Percentiles rank a stretch among this genome's conserved stretches.
Evolutionary conservation across 139 green algal species (phyloP).

Genomic region (Mesotaenium endlicherianum): DNA sequence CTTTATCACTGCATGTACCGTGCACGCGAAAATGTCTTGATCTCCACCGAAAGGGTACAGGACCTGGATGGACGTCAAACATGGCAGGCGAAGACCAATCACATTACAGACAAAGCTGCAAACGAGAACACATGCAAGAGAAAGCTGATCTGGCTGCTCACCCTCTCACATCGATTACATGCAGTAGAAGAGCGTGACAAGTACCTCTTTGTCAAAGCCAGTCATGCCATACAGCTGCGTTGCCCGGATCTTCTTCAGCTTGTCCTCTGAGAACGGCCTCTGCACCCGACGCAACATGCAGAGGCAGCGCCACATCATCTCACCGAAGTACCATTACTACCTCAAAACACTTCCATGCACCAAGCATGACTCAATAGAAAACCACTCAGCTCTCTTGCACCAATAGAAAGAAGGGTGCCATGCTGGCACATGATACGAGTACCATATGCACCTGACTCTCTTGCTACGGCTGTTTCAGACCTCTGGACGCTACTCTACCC

Average conservation of each 20-base stretch:
- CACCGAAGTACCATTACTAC: background rate
- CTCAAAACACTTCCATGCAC: background rate
- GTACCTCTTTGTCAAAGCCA: slow-evolving; percentile 6
- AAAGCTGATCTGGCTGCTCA: background rate
- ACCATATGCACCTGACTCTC: background rate
- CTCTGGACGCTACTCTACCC: too few relatives aligned
- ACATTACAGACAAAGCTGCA: background rate
- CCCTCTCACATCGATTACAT: background rate
- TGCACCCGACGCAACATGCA: background rate
- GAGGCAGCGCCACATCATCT: too few relatives aligned
- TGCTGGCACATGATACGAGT: background rate
- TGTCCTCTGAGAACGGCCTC: background rate
- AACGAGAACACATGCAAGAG: background rate
- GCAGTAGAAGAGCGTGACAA: background rate
- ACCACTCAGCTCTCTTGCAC: background rate
- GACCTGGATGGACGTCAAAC: too few relatives aligned
- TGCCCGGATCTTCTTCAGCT: background rate
- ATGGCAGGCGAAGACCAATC: too few relatives aligned
- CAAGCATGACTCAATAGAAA: background rate
- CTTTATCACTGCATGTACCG: background rate
- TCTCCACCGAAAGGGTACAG: background rate
- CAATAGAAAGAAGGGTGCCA: background rate
- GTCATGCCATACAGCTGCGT: slow-evolving; percentile 4
- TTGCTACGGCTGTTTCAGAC: too few relatives aligned
- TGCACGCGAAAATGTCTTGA: background rate